These are phyloP conservation scores for Aphanomyces cochlioides DNA, from an alignment of 352 stramenopile genomes.

Conservation along the genomic window DNA sequence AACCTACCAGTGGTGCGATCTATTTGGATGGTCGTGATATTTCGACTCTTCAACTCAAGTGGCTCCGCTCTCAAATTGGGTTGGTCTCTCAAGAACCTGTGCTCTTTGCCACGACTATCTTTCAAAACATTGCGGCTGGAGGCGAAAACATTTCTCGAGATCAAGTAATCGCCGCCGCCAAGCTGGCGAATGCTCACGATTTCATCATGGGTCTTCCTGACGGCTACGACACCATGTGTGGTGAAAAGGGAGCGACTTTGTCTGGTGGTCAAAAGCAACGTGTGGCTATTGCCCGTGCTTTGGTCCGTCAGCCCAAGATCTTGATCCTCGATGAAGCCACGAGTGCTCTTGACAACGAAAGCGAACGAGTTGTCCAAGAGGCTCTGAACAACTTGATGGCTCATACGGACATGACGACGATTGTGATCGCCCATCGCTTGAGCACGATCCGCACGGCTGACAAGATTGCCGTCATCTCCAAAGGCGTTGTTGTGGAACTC, in stretches of 20 bases:
- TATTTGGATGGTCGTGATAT: constrained; percentile 78
- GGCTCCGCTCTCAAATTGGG: constrained; percentile 56
- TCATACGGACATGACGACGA: constrained; percentile 46
- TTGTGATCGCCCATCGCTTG: constrained; percentile 77
- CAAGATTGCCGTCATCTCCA: constrained; percentile 38
- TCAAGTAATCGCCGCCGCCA: constrained; percentile 61
- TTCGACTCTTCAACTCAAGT: constrained; percentile 71
- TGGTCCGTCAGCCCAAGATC: constrained; percentile 53
- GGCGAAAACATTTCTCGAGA: constrained; percentile 52
- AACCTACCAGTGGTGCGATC: constrained; percentile 63
- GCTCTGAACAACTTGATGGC: constrained; percentile 46
- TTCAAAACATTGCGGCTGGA: constrained; percentile 87
- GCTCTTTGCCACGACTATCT: constrained; percentile 85
- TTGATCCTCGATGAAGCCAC: constrained; percentile 76
- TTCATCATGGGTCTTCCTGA: constrained; percentile 80
- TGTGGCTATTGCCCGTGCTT: constrained; percentile 74
- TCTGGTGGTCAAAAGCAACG: constrained; percentile 90
- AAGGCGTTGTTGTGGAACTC: constrained; percentile 28
- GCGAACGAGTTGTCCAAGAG: constrained; percentile 63
- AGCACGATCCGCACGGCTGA: constrained; percentile 69
- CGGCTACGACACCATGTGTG: constrained; percentile 80
- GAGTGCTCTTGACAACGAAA: constrained; percentile 62
- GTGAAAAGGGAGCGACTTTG: constrained; percentile 71
- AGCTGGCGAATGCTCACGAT: constrained; percentile 46
- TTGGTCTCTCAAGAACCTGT: constrained; percentile 85